These are phyloP conservation scores for Lactarius sanguifluus DNA, from an alignment of 768 basidiomycete genomes.

Conservation along the genomic window DNA sequence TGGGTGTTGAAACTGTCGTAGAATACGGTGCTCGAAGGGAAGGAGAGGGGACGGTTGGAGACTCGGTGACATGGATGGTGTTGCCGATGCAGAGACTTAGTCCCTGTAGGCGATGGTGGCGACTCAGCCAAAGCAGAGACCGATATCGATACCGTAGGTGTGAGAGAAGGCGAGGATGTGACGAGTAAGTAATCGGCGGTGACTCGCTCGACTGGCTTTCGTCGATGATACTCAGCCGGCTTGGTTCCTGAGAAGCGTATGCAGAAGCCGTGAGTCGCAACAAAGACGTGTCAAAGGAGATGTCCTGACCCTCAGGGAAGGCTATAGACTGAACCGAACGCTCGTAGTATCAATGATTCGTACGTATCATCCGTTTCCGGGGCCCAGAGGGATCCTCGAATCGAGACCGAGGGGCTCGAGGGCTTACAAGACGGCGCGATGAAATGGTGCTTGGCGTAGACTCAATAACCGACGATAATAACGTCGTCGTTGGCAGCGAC, in stretches of 20 bases:
- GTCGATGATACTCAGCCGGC: slow-evolving; percentile 29
- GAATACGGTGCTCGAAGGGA: slow-evolving; percentile 36
- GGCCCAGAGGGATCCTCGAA: too few relatives aligned
- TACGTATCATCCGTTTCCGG: too few relatives aligned
- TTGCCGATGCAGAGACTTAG: slow-evolving; percentile 35
- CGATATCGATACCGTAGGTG: slow-evolving; percentile 46
- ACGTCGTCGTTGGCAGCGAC: too few relatives aligned
- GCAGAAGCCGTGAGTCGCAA: slow-evolving; percentile 55
- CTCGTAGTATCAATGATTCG: too few relatives aligned
- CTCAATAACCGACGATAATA: too few relatives aligned
- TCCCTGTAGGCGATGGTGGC: slow-evolving; percentile 35
- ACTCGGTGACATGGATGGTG: slow-evolving; percentile 37
- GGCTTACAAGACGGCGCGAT: too few relatives aligned
- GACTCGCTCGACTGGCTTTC: slow-evolving; percentile 32
- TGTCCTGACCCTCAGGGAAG: too few relatives aligned
- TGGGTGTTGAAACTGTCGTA: slow-evolving; percentile 17
- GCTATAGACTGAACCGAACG: too few relatives aligned
- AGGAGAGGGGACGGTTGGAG: slow-evolving; percentile 34
- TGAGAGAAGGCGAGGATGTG: slow-evolving; percentile 42
- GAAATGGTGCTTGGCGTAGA: too few relatives aligned
- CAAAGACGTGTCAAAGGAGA: slow-evolving; percentile 72
- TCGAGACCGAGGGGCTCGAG: too few relatives aligned
- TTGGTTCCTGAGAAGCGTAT: slow-evolving; percentile 33
- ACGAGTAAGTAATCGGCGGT: slow-evolving; percentile 38
- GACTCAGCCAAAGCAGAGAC: slow-evolving; percentile 36